A percentile compares a stretch with the other conserved stretches of the same genome.
phyloP scores from a whole-genome alignment of 176 grass and related monocot species.

The Carex kokanica region DNA sequence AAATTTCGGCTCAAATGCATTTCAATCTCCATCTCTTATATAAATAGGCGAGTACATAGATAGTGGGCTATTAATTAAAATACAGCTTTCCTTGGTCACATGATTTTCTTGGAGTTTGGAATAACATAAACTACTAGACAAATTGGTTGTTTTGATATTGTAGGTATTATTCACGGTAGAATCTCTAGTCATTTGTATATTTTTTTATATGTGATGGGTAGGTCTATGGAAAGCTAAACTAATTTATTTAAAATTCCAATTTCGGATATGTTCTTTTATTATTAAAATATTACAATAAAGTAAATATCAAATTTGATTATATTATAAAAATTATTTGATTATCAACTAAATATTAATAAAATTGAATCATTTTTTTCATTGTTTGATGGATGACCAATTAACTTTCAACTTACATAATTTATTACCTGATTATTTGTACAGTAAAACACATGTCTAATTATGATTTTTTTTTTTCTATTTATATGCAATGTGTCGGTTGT shows the following conservation, averaged over 20 bases:
- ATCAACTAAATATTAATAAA: too few species aligned
- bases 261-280: not conserved
- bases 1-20: too few species aligned
- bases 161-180: not conserved
- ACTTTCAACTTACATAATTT: not conserved
- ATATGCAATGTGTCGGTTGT: too few species aligned
- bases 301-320: too few species aligned
- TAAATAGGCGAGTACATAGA: not conserved
- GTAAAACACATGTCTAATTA: too few species aligned
- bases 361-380: too few species aligned
- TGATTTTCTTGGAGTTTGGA: slow-evolving; percentile 19
- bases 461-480: too few species aligned
- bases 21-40: not conserved
- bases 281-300: too few species aligned
- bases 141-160: slow-evolving; percentile 3
- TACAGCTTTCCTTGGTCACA: not conserved
- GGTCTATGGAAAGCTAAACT: not conserved
- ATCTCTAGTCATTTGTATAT: not conserved
- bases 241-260: not conserved
- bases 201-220: not conserved
- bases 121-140: slow-evolving; percentile 12
- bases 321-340: too few species aligned
- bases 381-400: not conserved
- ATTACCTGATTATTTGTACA: not conserved
- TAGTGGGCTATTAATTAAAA: not conserved